phyloP scores from a whole-genome alignment of 352 stramenopile species.

The Plasmopara viticola region DNA sequence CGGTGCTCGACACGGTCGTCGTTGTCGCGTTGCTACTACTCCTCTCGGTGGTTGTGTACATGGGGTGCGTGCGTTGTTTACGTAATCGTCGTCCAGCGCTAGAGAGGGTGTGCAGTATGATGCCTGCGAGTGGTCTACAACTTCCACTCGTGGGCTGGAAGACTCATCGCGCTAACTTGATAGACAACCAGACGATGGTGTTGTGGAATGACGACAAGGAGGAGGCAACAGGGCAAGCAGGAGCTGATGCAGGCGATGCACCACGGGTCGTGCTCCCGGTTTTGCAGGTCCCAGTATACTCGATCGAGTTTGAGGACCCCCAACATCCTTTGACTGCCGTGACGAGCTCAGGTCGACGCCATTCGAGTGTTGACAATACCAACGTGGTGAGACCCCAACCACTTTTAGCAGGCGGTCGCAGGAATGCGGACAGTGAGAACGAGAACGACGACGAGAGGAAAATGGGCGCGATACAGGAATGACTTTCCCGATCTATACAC shows the following conservation, averaged over 20 bases:
- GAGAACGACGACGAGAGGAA: neutral
- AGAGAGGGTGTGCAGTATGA: slow-evolving; percentile 9
- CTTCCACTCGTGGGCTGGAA: slow-evolving; percentile 31
- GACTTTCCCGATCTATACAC: neutral
- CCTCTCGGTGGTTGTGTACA: slow-evolving; percentile 18
- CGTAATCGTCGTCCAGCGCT: slow-evolving; percentile 5
- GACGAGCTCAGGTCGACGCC: slow-evolving; percentile 19
- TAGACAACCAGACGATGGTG: slow-evolving; percentile 16
- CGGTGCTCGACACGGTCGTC: slow-evolving; percentile 19
- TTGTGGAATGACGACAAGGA: neutral
- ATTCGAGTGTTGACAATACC: slow-evolving; percentile 21
- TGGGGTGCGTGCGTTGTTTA: slow-evolving; percentile 14
- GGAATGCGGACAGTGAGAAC: neutral
- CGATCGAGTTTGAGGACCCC: slow-evolving; percentile 28
- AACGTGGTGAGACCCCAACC: slow-evolving; percentile 16
- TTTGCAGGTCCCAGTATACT: slow-evolving; percentile 19
- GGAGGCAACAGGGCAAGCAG: neutral
- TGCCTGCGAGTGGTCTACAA: slow-evolving; percentile 17
- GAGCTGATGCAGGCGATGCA: neutral
- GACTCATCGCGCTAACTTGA: slow-evolving; percentile 18
- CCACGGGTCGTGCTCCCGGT: slow-evolving; percentile 6
- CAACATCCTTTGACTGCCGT: slow-evolving; percentile 24
- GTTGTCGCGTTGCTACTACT: slow-evolving; percentile 25
- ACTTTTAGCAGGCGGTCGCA: too few species aligned
- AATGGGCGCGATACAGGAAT: neutral